Percentiles rank a stretch among this genome's conserved stretches.
Conservation (phyloP, 345 rosid genomes). For the Citrus trifoliata region DNA sequence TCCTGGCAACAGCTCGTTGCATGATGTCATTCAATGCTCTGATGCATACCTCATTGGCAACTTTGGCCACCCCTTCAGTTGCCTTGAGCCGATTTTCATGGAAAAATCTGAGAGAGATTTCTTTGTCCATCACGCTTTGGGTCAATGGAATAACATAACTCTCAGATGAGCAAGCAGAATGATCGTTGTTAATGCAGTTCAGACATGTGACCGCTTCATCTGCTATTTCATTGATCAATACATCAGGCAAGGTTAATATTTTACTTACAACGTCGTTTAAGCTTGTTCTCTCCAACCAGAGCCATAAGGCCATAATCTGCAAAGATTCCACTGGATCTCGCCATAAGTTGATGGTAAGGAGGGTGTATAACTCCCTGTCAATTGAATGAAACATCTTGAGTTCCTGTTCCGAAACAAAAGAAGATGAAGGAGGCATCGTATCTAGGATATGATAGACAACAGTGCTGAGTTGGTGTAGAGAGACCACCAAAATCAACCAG, state of each 20-base stretch:
- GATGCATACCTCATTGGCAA: conserved; percentile 30
- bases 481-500: not conserved
- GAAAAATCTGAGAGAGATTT: conserved; percentile 32
- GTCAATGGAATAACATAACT: conserved; percentile 29
- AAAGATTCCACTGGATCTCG: conserved; percentile 47
- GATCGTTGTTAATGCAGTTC: conserved; percentile 17
- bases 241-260: conserved; percentile 31
- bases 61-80: conserved; percentile 20
- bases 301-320: conserved; percentile 41
- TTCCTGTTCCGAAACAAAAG: conserved; percentile 22
- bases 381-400: conserved; percentile 42
- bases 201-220: conserved; percentile 47
- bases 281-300: conserved; percentile 52
- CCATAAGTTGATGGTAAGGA: conserved; percentile 35
- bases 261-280: conserved; percentile 20
- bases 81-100: conserved; percentile 19
- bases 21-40: conserved; percentile 39
- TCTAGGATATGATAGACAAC: not conserved
- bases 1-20: conserved; percentile 29
- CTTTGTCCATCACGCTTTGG: conserved; percentile 21
- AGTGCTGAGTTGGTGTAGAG: not conserved
- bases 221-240: conserved; percentile 34
- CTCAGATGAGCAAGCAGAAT: not conserved
- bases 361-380: conserved; percentile 38
- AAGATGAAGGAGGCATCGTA: conserved; percentile 8